These are phyloP conservation scores for Arthrinium phaeospermum DNA, from an alignment of 2,329 filamentous ascomycete species.

Conservation along the genomic window DNA sequence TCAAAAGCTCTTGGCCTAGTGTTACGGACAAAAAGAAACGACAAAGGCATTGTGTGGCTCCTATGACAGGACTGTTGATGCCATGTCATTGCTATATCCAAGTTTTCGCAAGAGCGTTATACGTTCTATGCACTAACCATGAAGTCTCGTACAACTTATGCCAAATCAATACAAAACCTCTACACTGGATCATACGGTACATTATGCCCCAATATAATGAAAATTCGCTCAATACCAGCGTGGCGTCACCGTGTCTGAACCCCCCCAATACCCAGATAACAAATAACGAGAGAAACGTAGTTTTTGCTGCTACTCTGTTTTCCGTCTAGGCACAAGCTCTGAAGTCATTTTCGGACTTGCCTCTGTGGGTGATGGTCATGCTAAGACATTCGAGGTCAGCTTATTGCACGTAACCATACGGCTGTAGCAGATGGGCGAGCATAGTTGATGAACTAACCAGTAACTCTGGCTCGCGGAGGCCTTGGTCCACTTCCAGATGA, in stretches of 20 bases:
- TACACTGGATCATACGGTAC: background rate
- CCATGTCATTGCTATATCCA: background rate
- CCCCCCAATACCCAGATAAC: background rate
- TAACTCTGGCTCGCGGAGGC: background rate
- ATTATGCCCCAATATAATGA: background rate
- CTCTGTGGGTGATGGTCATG: constrained; percentile 1
- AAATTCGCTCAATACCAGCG: background rate
- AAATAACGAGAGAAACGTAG: background rate
- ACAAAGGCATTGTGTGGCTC: background rate
- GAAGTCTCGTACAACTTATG: too few relatives aligned
- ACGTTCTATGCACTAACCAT: too few relatives aligned
- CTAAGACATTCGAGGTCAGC: background rate
- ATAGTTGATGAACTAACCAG: background rate
- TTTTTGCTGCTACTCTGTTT: background rate
- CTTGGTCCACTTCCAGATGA: background rate
- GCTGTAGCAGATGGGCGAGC: background rate
- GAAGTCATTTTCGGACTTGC: background rate
- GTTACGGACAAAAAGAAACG: background rate
- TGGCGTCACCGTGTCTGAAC: background rate
- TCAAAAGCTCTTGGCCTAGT: background rate
- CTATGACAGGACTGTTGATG: background rate
- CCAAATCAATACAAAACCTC: background rate
- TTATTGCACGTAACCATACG: background rate
- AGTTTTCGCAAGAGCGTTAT: too few relatives aligned
- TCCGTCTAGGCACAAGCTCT: background rate